Percentiles rank a stretch among this genome's conserved stretches.
These are phyloP conservation scores for Sphaerulina populicola DNA, from an alignment of 2,329 filamentous ascomycete species.

Conservation along the genomic window DNA sequence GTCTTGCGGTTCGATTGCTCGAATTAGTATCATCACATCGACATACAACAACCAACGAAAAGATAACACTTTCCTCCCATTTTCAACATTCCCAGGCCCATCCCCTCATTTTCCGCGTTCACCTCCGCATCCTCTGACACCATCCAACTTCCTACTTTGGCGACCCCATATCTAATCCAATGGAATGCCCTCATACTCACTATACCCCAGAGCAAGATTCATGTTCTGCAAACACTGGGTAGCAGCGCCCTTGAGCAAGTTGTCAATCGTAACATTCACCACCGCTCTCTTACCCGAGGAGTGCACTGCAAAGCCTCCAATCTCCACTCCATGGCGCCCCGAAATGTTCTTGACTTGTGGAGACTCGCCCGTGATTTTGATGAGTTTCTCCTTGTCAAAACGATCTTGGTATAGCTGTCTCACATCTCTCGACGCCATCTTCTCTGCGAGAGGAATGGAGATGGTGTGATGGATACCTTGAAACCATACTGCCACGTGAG, in stretches of 20 bases:
- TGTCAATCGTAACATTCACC: conserved; percentile 90
- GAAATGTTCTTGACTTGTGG: conserved; percentile 78
- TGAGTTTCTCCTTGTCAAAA: conserved; percentile 89
- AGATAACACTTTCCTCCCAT: too few species aligned
- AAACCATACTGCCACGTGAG: conserved; percentile 95
- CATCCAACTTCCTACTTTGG: too few species aligned
- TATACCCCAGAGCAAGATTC: conserved; percentile 83
- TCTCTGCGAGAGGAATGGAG: conserved; percentile 74
- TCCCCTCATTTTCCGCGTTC: too few species aligned
- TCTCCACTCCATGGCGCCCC: conserved; percentile 80
- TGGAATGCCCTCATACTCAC: conserved; percentile 81
- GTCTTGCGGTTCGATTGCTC: too few species aligned
- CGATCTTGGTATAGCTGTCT: conserved; percentile 91
- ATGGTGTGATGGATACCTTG: conserved; percentile 90
- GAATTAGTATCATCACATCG: too few species aligned
- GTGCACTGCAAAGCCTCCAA: conserved; percentile 92
- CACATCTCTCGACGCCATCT: conserved; percentile 85
- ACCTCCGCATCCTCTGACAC: too few species aligned
- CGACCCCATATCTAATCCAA: conserved; percentile 34
- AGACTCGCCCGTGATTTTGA: conserved; percentile 83
- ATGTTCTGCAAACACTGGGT: conserved; percentile 94
- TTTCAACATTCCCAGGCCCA: too few species aligned
- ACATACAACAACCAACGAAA: too few species aligned
- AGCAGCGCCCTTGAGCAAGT: conserved; percentile 83
- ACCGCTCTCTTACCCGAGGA: conserved; percentile 82